A percentile compares a stretch with the other conserved stretches of the same genome.
These are phyloP conservation scores for Prunus persica DNA, from an alignment of 306 rosid genomes.

Conservation along the genomic window Prunus_persica_NCBIv2 NC_034013.1:16723501-16724000, in stretches of 20 bases:
- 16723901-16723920: no score
- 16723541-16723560: conserved; percentile 56
- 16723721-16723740: conserved; percentile 52
- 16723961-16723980: no score
- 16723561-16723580: conserved; percentile 46
- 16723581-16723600: conserved; percentile 17
- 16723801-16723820: not conserved
- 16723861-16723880: no score
- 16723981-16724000: no score
- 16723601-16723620: not conserved
- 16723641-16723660: conserved; percentile 31
- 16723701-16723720: conserved; percentile 37
- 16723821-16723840: no score
- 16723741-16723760: conserved; percentile 60
- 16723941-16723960: no score
- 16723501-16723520: conserved; percentile 40
- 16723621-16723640: conserved; percentile 65
- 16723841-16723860: no score
- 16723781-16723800: not conserved
- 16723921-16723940: no score
- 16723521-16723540: conserved; percentile 37
- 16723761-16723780: conserved; percentile 56
- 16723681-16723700: conserved; percentile 58
- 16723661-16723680: conserved; percentile 28
- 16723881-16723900: no score